A percentile compares a stretch with the other conserved stretches of the same genome.
Conservation (phyloP, 2,329 filamentous ascomycete species). For the Talaromyces sp. region DNA sequence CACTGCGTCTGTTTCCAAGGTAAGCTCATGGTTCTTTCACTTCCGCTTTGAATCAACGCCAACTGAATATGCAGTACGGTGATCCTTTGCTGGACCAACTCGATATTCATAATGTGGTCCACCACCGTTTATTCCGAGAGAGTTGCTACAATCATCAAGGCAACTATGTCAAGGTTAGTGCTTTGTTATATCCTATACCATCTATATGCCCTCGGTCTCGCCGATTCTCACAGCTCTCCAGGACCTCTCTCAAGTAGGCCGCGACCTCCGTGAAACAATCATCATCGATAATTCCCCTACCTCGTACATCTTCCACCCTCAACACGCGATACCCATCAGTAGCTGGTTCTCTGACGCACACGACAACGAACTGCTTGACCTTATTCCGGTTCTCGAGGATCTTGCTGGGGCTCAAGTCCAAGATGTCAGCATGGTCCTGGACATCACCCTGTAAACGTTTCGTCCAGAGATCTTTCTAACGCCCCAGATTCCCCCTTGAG, state of each 20-base stretch:
- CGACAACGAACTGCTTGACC: constrained; percentile 95
- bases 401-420: constrained; percentile 83
- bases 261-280: constrained; percentile 94
- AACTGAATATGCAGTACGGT: constrained; percentile 69
- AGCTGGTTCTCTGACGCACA: constrained; percentile 99
- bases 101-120: constrained; percentile 95
- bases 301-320: constrained; percentile 98
- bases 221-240: constrained; percentile 34
- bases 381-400: constrained; percentile 98
- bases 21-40: constrained; percentile 43
- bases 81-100: constrained; percentile 94
- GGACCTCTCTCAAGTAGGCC: constrained; percentile 94
- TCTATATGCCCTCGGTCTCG: neutral
- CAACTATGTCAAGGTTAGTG: constrained; percentile 84
- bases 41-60: neutral
- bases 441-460: constrained; percentile 68
- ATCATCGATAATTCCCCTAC: constrained; percentile 99
- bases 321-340: constrained; percentile 98
- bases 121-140: constrained; percentile 94
- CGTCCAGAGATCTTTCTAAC: constrained; percentile 31
- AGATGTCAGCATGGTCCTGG: constrained; percentile 96
- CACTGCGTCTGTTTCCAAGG: constrained; percentile 97
- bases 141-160: constrained; percentile 99
- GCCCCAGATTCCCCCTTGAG: constrained; percentile 33
- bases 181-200: neutral